Conservation (phyloP, 2,329 filamentous ascomycete species). For the Neopestalotiopsis rosae region DNA sequence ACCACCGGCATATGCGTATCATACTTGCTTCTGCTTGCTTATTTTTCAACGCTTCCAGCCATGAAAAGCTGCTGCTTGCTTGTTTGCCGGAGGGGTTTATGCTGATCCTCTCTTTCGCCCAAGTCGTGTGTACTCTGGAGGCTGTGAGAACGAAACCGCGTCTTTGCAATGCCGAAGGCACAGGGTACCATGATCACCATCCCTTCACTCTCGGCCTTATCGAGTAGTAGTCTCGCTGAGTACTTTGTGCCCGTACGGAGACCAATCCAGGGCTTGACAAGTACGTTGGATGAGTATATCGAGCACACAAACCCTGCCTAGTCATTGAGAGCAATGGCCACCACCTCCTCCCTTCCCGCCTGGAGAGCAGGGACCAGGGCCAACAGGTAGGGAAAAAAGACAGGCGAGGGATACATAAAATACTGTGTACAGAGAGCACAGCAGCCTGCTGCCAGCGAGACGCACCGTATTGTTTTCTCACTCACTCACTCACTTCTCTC, state of each 20-base stretch:
- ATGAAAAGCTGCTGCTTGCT: slow-evolving; percentile 26
- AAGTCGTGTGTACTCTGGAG: background rate
- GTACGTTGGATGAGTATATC: background rate
- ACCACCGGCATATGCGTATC: slow-evolving; percentile 44
- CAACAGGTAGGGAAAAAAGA: background rate
- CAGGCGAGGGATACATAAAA: background rate
- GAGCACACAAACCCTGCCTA: background rate
- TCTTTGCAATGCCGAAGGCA: no score
- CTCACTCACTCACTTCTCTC: background rate
- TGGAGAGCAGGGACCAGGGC: background rate
- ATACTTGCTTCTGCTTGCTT: slow-evolving; percentile 43
- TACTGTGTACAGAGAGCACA: background rate
- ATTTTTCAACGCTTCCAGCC: slow-evolving; percentile 22
- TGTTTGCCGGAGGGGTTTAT: background rate
- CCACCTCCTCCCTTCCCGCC: slow-evolving; percentile 2
- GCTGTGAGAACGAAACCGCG: background rate
- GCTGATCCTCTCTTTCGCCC: background rate
- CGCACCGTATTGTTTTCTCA: background rate
- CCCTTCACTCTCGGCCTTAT: no score
- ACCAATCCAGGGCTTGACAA: background rate
- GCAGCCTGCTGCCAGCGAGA: background rate
- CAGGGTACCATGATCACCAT: no score
- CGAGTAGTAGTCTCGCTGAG: background rate
- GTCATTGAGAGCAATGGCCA: slow-evolving; percentile 8
- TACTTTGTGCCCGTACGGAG: background rate